Evolutionary conservation across 176 grass and related monocot genomes (phyloP).

Genomic region (Pharus latifolius): DNA sequence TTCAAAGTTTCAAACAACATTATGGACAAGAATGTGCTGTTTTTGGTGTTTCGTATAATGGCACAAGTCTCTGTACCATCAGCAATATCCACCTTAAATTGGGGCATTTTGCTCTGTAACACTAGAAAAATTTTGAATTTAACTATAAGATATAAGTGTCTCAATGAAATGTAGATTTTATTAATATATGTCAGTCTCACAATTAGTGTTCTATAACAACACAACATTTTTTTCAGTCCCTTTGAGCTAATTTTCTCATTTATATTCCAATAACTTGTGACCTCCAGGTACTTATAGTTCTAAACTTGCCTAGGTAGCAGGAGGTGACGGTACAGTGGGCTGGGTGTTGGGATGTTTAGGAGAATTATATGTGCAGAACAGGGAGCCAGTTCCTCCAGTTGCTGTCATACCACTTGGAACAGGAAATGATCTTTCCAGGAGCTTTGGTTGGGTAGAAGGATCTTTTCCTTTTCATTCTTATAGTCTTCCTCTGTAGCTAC

Average conservation of each 20-base stretch:
- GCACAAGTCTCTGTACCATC: neutral
- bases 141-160: too few species aligned
- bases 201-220: too few species aligned
- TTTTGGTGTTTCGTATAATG: neutral
- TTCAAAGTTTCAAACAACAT: neutral
- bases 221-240: too few species aligned
- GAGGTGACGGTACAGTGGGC: slow-evolving; percentile 77
- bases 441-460: slow-evolving; percentile 82
- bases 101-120: too few species aligned
- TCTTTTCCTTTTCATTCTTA: slow-evolving; percentile 21
- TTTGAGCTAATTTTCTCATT: neutral
- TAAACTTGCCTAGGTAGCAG: slow-evolving; percentile 65
- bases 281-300: slow-evolving; percentile 9
- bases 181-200: too few species aligned
- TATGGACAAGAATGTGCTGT: neutral
- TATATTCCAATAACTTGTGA: neutral
- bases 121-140: too few species aligned
- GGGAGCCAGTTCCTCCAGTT: slow-evolving; percentile 60
- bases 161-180: too few species aligned
- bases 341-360: slow-evolving; percentile 74
- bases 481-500: neutral
- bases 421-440: slow-evolving; percentile 95
- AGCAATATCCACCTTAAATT: neutral
- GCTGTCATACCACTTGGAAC: slow-evolving; percentile 89
- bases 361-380: slow-evolving; percentile 55